Evolutionary conservation across 441 rosid species (phyloP).

Genomic region (Croton laevigatus): DNA sequence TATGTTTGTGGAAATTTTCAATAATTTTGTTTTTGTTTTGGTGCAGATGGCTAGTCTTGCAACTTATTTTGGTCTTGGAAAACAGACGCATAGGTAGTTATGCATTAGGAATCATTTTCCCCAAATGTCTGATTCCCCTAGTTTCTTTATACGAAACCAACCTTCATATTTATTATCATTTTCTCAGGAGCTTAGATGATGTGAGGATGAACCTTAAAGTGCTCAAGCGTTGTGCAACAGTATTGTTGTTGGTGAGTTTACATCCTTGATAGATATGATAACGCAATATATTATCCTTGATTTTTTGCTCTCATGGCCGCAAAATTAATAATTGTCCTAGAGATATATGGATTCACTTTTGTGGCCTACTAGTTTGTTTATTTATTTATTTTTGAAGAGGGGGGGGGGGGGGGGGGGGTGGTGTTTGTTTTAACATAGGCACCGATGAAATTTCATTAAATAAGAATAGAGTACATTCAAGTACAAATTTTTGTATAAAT

Average conservation of each 20-base stretch:
- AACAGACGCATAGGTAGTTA: constrained; percentile 71
- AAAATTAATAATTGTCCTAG: not conserved
- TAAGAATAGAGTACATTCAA: too few relatives aligned
- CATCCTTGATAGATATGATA: too few relatives aligned
- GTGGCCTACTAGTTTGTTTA: not conserved
- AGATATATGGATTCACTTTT: not conserved
- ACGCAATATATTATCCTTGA: too few relatives aligned
- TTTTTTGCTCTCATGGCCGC: too few relatives aligned
- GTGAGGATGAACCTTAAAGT: constrained; percentile 93
- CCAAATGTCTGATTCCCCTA: not conserved
- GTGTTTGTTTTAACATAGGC: too few relatives aligned
- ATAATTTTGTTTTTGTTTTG: constrained; percentile 8
- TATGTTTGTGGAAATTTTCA: not conserved
- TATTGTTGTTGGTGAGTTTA: constrained; percentile 67
- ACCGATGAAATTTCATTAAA: too few relatives aligned
- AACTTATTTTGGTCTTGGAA: constrained; percentile 79
- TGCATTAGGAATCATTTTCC: constrained; percentile 5
- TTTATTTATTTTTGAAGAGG: not conserved
- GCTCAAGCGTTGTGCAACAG: constrained; percentile 81
- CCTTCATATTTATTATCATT: not conserved
- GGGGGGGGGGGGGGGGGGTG: too few relatives aligned
- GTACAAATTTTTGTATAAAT: not conserved
- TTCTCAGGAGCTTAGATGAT: constrained; percentile 85
- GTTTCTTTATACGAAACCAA: not conserved
- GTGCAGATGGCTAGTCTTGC: constrained; percentile 88